Evolutionary conservation across 2,329 filamentous ascomycete species (phyloP).

Genomic region (Xylariaceae sp.): DNA sequence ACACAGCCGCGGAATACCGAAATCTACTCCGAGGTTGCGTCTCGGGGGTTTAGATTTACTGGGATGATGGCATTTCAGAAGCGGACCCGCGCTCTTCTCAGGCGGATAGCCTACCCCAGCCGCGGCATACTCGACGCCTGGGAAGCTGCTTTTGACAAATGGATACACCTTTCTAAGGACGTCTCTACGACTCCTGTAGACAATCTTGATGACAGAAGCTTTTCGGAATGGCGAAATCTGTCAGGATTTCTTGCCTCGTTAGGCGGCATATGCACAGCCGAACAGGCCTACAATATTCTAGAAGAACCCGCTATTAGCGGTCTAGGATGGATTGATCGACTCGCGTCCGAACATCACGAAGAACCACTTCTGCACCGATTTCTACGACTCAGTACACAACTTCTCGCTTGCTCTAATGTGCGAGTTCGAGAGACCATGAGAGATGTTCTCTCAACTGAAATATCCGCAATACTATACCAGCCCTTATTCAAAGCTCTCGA

Average conservation of each 20-base stretch:
- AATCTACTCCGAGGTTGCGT: conserved; percentile 58
- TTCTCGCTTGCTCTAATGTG: conserved; percentile 60
- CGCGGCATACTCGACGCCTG: conserved; percentile 64
- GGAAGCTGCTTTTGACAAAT: conserved; percentile 62
- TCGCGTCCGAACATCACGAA: conserved; percentile 55
- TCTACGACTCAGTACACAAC: conserved; percentile 59
- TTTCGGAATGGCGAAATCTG: conserved; percentile 65
- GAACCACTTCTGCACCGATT: conserved; percentile 58
- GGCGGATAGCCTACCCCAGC: conserved; percentile 58
- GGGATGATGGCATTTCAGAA: conserved; percentile 68
- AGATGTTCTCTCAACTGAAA: conserved; percentile 62
- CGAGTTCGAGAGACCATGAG: conserved; percentile 63
- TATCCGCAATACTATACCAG: conserved; percentile 57
- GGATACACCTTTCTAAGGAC: conserved; percentile 61
- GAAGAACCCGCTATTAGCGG: conserved; percentile 56
- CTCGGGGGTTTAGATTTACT: conserved; percentile 61
- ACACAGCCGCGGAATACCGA: conserved; percentile 57
- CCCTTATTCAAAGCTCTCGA: conserved; percentile 62
- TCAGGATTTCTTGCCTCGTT: conserved; percentile 65
- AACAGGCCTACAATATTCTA: conserved; percentile 48
- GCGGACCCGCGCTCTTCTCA: conserved; percentile 54
- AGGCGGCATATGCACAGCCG: conserved; percentile 61
- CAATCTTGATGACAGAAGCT: conserved; percentile 47
- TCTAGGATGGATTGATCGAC: conserved; percentile 60
- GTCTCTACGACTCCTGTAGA: conserved; percentile 51